Evolutionary conservation across 1,284 basidiomycete species (phyloP).

Genomic region (Microstroma glucosiphilum): DNA sequence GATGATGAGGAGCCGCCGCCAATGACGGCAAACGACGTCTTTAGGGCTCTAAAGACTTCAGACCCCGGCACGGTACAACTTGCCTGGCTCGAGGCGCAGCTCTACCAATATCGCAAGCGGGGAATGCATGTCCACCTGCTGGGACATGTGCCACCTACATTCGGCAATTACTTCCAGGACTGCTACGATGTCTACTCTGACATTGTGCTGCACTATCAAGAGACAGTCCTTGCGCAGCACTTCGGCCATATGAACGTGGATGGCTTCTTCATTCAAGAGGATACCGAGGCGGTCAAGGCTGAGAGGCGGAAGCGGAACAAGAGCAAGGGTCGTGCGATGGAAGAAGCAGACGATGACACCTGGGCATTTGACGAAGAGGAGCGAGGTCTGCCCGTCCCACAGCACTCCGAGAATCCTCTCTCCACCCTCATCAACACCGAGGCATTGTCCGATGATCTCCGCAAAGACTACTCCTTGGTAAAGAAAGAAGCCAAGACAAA

Average conservation of each 20-base stretch:
- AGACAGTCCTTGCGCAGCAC: slow-evolving; percentile 81
- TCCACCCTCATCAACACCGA: neutral
- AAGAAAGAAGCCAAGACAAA: slow-evolving; percentile 36
- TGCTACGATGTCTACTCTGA: slow-evolving; percentile 76
- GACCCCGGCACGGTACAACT: slow-evolving; percentile 41
- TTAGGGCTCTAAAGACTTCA: neutral
- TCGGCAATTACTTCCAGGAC: slow-evolving; percentile 74
- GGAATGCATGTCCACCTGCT: slow-evolving; percentile 67
- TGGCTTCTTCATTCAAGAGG: slow-evolving; percentile 44
- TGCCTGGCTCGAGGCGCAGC: slow-evolving; percentile 84
- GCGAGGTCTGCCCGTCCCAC: slow-evolving; percentile 5
- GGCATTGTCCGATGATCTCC: slow-evolving; percentile 28
- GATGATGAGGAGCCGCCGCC: slow-evolving; percentile 10
- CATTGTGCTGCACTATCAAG: slow-evolving; percentile 73
- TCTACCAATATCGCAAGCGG: slow-evolving; percentile 64
- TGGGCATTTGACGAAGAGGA: slow-evolving; percentile 4
- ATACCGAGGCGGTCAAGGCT: slow-evolving; percentile 18
- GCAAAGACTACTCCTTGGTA: slow-evolving; percentile 40
- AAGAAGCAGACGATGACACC: neutral
- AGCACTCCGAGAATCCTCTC: neutral
- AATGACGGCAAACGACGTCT: neutral
- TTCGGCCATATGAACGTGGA: slow-evolving; percentile 63
- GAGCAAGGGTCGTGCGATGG: neutral
- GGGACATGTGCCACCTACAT: slow-evolving; percentile 65
- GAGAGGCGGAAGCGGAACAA: neutral